Percentiles rank a stretch among this genome's conserved stretches.
Conservation (phyloP, 768 basidiomycete genomes). For the Kondoa subrosea region DNA sequence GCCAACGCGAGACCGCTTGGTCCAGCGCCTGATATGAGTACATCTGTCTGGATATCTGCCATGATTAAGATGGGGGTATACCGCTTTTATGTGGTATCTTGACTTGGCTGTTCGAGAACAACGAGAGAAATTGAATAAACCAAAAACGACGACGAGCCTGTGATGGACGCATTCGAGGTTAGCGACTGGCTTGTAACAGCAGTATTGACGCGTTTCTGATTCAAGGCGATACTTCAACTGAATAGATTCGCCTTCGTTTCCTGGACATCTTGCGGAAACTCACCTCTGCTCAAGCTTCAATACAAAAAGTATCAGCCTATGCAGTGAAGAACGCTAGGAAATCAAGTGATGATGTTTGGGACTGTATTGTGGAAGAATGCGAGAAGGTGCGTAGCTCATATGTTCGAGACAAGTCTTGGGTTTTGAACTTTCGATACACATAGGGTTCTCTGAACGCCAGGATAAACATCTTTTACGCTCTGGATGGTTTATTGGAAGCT, state of each 20-base stretch:
- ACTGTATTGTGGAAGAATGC: constrained; percentile 35
- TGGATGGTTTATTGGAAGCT: constrained; percentile 33
- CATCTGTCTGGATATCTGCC: neutral
- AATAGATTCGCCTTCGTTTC: constrained; percentile 34
- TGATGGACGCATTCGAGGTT: constrained; percentile 28
- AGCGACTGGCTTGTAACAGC: too few species aligned
- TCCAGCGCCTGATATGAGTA: neutral
- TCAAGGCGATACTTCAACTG: too few species aligned
- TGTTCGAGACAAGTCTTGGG: neutral
- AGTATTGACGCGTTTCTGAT: neutral
- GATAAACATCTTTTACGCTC: constrained; percentile 37
- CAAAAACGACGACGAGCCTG: neutral
- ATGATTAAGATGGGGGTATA: neutral
- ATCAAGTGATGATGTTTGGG: constrained; percentile 37
- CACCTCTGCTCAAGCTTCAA: constrained; percentile 34
- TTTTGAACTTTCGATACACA: neutral
- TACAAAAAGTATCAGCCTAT: constrained; percentile 35
- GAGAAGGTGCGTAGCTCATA: constrained; percentile 26
- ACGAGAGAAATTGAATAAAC: too few species aligned
- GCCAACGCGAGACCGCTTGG: neutral
- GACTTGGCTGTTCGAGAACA: neutral
- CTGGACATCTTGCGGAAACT: constrained; percentile 32
- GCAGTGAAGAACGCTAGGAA: constrained; percentile 33
- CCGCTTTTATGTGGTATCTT: neutral
- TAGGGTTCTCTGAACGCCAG: constrained; percentile 34